A percentile compares a stretch with the other conserved stretches of the same genome.
These are phyloP conservation scores for Hyphopichia wangnamkhiaoensis DNA, from an alignment of 1,139 yeast genomes.

Conservation along the genomic window DNA sequence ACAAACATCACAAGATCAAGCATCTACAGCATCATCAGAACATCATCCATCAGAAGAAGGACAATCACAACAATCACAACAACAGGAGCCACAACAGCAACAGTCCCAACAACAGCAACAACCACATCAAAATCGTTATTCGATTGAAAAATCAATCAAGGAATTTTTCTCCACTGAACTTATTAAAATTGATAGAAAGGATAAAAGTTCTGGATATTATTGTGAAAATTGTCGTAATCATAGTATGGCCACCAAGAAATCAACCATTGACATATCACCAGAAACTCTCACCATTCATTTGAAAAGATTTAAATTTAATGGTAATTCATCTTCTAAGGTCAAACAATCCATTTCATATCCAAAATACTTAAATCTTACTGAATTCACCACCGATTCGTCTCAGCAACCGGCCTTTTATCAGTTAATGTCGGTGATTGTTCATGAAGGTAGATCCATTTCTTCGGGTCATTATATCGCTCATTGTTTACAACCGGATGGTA, in stretches of 20 bases:
- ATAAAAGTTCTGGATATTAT: slow-evolving; percentile 66
- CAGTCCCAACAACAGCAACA: slow-evolving; percentile 1
- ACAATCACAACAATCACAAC: background rate
- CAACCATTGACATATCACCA: slow-evolving; percentile 78
- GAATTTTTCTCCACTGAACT: slow-evolving; percentile 83
- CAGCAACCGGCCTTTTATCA: slow-evolving; percentile 59
- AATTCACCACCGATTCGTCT: slow-evolving; percentile 49
- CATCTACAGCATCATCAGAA: slow-evolving; percentile 7
- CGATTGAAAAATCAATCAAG: slow-evolving; percentile 69
- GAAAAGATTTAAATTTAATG: slow-evolving; percentile 87
- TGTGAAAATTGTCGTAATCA: slow-evolving; percentile 84
- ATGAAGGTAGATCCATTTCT: slow-evolving; percentile 89
- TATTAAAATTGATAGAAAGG: slow-evolving; percentile 64
- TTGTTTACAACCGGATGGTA: slow-evolving; percentile 86
- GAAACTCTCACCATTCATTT: slow-evolving; percentile 85
- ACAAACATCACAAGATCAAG: slow-evolving; percentile 8
- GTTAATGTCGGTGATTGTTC: slow-evolving; percentile 84
- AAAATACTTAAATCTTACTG: slow-evolving; percentile 68
- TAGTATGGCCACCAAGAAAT: slow-evolving; percentile 76
- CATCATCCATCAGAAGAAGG: slow-evolving; percentile 5
- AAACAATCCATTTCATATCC: slow-evolving; percentile 86
- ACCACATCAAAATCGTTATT: slow-evolving; percentile 30
- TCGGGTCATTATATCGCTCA: slow-evolving; percentile 94
- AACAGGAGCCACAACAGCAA: background rate
- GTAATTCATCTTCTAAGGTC: slow-evolving; percentile 74